These are phyloP conservation scores for Dipteronia sinensis DNA, from an alignment of 345 rosid genomes.

Conservation along the genomic window DNA sequence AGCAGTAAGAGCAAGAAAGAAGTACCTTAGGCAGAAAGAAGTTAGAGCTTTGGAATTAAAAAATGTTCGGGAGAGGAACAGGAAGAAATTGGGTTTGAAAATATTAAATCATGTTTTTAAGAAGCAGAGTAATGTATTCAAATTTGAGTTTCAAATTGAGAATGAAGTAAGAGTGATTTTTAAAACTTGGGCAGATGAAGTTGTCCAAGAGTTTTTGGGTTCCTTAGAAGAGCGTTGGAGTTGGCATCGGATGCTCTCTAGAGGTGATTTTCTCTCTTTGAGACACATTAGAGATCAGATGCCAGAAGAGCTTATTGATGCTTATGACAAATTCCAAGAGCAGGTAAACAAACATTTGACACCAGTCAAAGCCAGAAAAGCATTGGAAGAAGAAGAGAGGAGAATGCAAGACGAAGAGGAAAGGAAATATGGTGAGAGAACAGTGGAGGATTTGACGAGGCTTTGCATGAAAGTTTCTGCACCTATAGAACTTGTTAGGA, in stretches of 20 bases:
- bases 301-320: constrained; percentile 72
- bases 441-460: constrained; percentile 73
- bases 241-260: constrained; percentile 82
- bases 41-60: constrained; percentile 69
- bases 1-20: constrained; percentile 82
- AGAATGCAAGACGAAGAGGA: constrained; percentile 66
- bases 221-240: constrained; percentile 75
- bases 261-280: constrained; percentile 81
- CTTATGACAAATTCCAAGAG: constrained; percentile 78
- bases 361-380: constrained; percentile 58
- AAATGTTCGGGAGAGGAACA: constrained; percentile 81
- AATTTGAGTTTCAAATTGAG: constrained; percentile 57
- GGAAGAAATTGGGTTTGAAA: constrained; percentile 79
- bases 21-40: constrained; percentile 86
- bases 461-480: constrained; percentile 79
- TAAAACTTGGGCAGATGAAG: constrained; percentile 77
- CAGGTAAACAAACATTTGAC: constrained; percentile 78
- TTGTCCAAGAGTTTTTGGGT: constrained; percentile 63
- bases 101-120: constrained; percentile 67
- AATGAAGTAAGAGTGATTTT: constrained; percentile 66
- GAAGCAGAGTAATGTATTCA: constrained; percentile 61
- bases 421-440: constrained; percentile 61
- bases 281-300: constrained; percentile 74
- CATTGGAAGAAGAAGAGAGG: constrained; percentile 68
- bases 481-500: constrained; percentile 77